Percentiles rank a stretch among this genome's conserved stretches.
Evolutionary conservation across 208 protist genomes (phyloP).

Genomic region (Leishmania gerbilli): DNA sequence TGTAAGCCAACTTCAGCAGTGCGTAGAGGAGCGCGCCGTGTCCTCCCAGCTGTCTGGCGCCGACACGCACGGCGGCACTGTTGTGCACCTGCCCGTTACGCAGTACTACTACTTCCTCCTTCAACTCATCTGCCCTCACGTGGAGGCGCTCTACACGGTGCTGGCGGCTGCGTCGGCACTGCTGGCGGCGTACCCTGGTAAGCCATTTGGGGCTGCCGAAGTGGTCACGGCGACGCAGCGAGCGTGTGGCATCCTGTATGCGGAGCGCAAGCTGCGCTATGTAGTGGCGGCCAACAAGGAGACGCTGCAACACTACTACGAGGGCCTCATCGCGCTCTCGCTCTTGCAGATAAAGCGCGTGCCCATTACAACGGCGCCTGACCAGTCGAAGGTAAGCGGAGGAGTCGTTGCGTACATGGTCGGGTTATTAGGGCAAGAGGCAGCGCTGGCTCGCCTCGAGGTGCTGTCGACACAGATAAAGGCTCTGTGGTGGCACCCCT

Average conservation of each 20-base stretch:
- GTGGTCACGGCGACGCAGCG: constrained; percentile 29
- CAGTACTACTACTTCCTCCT: constrained; percentile 53
- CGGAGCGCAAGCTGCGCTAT: constrained; percentile 35
- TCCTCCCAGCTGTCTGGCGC: neutral
- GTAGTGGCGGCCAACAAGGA: constrained; percentile 50
- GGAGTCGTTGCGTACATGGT: constrained; percentile 14
- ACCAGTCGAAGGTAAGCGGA: constrained; percentile 5
- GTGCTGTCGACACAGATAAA: constrained; percentile 32
- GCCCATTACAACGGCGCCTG: neutral
- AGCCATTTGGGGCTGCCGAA: constrained; percentile 17
- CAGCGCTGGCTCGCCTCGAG: constrained; percentile 24
- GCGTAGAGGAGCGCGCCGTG: neutral
- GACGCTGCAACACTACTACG: constrained; percentile 45
- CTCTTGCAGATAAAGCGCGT: constrained; percentile 20
- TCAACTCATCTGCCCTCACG: constrained; percentile 60
- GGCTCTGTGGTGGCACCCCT: constrained; percentile 31
- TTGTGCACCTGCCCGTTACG: constrained; percentile 35
- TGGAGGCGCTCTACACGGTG: constrained; percentile 52
- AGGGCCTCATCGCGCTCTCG: constrained; percentile 28
- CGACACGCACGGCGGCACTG: neutral
- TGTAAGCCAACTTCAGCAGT: constrained; percentile 42
- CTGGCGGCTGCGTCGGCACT: constrained; percentile 25
- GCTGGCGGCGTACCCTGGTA: constrained; percentile 26
- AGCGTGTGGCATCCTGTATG: constrained; percentile 20
- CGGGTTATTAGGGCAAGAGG: constrained; percentile 16